Evolutionary conservation across 371 early-diverging fungal species (phyloP), one percentile per base, ranked within the genome.

Genomic region (Mortierella sp.): DNA sequence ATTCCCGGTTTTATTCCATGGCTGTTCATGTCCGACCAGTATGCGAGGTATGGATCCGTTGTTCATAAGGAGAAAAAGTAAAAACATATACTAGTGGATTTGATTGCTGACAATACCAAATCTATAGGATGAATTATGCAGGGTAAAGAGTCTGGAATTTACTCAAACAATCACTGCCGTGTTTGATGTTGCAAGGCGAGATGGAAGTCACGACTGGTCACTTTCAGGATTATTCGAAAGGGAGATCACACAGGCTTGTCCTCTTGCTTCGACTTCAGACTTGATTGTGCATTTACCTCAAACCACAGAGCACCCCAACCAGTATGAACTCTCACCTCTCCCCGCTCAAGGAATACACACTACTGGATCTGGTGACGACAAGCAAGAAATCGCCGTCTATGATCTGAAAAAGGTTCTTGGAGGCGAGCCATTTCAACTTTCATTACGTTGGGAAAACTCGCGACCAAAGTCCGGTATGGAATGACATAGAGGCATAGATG

Each of bases 1-100:
- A 98, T 73, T 90, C 94, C 32, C 89, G 95, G 73, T 98, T 92
- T 73, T 95, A 96, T 73, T 95, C 97, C 2, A 96, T 97, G 95
- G 89, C 89, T 1, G 88, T 95, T 28, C 92, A 88, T 76, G 89
- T 89, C 20, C 86, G 83, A 54, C 89, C 88, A 3, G 76, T 87
- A 12, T 93, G 93, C 64, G 73, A 85, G 64, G 90, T 89, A 86
- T 84, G 84, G 55, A 28, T 0, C 1, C 20, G 9, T 55, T 55
- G 11, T n/a, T 9, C 16, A 58, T 35, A 8, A 35, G 35, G 35
- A 35, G 35, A 35, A 4, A 35, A 35, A 8, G 35, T 8, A 35
- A 35, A 8, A 35, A 32, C 1, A 35, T 35, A 35, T 3, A 35
- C 6, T 35, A 35, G 6, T 35, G 35, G 35, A 35, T 35, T 35